Evolutionary conservation across 495 filamentous ascomycete species (phyloP).

Genomic region (Trichoderma orchidacearum): DNA sequence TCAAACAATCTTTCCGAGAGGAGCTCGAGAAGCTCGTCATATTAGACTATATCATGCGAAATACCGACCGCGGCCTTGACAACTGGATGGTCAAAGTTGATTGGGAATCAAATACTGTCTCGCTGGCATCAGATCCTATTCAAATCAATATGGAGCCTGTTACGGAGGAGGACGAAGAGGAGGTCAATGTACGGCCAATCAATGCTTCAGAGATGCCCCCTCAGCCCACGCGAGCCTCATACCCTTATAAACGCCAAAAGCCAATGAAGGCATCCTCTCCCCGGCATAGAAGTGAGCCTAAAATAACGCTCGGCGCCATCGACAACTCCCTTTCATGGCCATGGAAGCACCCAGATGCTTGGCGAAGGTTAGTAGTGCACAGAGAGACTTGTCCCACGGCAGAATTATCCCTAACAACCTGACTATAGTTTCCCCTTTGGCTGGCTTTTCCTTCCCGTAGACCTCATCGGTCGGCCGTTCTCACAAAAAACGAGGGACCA

Average conservation of each 20-base stretch:
- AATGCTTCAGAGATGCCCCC: conserved; percentile 31
- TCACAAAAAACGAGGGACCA: conserved; percentile 84
- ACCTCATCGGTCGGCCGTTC: conserved; percentile 91
- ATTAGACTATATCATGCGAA: conserved; percentile 97
- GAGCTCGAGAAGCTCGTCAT: conserved; percentile 96
- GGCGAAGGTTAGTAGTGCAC: conserved; percentile 41
- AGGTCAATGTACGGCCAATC: conserved; percentile 40
- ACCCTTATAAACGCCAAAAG: conserved; percentile 68
- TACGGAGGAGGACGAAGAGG: conserved; percentile 31
- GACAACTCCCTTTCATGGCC: conserved; percentile 98
- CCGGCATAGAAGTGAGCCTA: conserved; percentile 39
- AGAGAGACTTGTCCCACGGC: neutral
- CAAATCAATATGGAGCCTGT: conserved; percentile 42
- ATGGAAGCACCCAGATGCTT: conserved; percentile 97
- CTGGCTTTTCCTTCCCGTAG: conserved; percentile 95
- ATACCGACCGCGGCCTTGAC: conserved; percentile 91
- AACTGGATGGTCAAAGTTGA: conserved; percentile 99
- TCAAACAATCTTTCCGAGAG: conserved; percentile 88
- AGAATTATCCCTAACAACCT: neutral
- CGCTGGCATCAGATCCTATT: conserved; percentile 72
- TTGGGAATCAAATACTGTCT: conserved; percentile 65
- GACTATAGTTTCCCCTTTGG: conserved; percentile 80
- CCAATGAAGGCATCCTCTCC: conserved; percentile 53
- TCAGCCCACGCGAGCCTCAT: conserved; percentile 30
- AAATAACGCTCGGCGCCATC: conserved; percentile 77